Percentiles rank a stretch among this genome's conserved stretches.
Conservation (phyloP, 371 early-diverging fungal species). For the Umbelopsis sp. region DNA sequence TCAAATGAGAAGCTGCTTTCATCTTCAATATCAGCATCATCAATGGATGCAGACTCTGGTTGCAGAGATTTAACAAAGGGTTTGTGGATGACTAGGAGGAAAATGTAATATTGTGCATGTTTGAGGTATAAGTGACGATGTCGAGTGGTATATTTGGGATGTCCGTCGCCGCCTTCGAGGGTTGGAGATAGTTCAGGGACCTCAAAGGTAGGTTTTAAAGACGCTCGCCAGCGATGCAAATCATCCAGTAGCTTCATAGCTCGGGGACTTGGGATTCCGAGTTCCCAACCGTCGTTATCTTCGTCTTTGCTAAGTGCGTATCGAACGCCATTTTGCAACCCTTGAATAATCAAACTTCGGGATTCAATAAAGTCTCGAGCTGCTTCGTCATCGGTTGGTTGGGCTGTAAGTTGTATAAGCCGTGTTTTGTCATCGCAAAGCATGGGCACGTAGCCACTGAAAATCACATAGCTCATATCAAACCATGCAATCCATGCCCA, state of each 20-base stretch:
- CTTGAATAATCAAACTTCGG: slow-evolving; percentile 8
- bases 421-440: slow-evolving; percentile 10
- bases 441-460: slow-evolving; percentile 12
- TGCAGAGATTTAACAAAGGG: slow-evolving; percentile 11
- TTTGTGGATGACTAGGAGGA: slow-evolving; percentile 16
- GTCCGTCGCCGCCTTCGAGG: slow-evolving; percentile 1
- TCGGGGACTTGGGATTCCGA: slow-evolving; percentile 12
- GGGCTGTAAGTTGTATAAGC: not conserved
- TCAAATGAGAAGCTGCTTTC: slow-evolving; percentile 16
- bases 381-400: slow-evolving; percentile 10
- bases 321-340: slow-evolving; percentile 8
- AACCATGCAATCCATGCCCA: slow-evolving; percentile 21
- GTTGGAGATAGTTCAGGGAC: slow-evolving; percentile 1
- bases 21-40: not conserved
- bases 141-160: slow-evolving; percentile 16
- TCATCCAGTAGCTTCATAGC: slow-evolving; percentile 16
- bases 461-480: slow-evolving; percentile 20
- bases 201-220: slow-evolving; percentile 6
- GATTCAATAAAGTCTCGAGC: slow-evolving; percentile 14
- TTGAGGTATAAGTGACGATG: slow-evolving; percentile 19
- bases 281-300: not conserved
- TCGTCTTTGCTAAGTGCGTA: slow-evolving; percentile 10
- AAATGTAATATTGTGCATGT: slow-evolving; percentile 20
- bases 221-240: slow-evolving; percentile 14
- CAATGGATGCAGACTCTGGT: not conserved